Evolutionary conservation across 768 basidiomycete genomes (phyloP), one percentile per base, ranked within the genome.

Genomic region (Leccinellum rugosiceps): DNA sequence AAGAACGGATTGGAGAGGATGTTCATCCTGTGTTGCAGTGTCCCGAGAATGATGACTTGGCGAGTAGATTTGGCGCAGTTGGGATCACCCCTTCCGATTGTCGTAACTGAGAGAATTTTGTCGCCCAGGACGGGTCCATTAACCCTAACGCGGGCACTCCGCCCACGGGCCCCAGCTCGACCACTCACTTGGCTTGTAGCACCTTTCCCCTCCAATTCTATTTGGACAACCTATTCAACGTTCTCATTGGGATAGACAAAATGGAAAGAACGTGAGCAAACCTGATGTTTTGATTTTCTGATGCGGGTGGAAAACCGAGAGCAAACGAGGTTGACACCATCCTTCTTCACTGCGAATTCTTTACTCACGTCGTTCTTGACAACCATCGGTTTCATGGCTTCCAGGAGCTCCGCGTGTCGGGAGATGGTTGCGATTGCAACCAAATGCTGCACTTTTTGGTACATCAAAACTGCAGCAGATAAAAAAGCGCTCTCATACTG

Each of bases 31-130:
- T 46, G 10, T 28, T 72, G 69, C 10, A 77, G 30, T 0, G 60
- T 53, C 7, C 30, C 2, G 41, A 70, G 68, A 13, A 75, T 57
- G 44, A 72, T 32, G 6, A 19, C 49, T 15, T 63, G 58, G 5
- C 73, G 70, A 19, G 17, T 3, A 3, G 61, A 52, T 53, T 89
- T 86, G 3, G 88, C 86, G 17, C 61, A 72, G 2, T 87, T 90
- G 0, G 78, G 80, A 28, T 72, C 74, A 53, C 80, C 84, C 28
- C 76, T 79, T 3, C 85, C 87, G 44, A 80, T 70, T 3, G 85
- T 80, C 9, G 68, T 77, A 43, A 89, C 74, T 4, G 69, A 67
- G 17, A 63, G 15, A 49, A 72, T 57, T 25, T 50, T 61, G 15
- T 55, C 44, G 2, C 57, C 58, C 31, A 45, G n/a, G 19, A 75